Percentiles rank a stretch among this genome's conserved stretches.
These are phyloP conservation scores for Citrullus colocynthis DNA, from an alignment of 306 rosid species.

Conservation along the genomic window DNA sequence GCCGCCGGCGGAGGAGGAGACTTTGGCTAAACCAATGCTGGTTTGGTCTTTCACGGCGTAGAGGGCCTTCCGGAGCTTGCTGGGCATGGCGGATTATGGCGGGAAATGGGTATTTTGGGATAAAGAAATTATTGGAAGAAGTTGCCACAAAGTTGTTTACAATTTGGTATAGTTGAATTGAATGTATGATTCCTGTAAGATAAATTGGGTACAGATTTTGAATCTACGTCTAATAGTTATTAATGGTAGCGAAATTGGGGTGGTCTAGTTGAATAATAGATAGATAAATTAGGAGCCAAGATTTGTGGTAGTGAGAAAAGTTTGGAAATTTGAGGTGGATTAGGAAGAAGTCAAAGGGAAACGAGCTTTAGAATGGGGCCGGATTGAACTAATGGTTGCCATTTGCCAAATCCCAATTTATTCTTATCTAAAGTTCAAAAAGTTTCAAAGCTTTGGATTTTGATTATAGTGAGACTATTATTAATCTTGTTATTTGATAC, in stretches of 20 bases:
- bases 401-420: neutral
- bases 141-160: neutral
- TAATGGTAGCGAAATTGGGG: neutral
- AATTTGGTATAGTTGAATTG: neutral
- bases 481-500: too few relatives aligned
- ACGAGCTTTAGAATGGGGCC: too few relatives aligned
- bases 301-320: neutral
- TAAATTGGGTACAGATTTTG: too few relatives aligned
- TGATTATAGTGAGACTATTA: too few relatives aligned
- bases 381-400: neutral
- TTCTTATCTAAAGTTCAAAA: neutral
- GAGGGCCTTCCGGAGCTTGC: slow-evolving; percentile 72
- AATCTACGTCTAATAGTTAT: too few relatives aligned
- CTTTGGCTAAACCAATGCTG: slow-evolving; percentile 82
- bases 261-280: neutral
- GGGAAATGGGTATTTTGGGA: too few relatives aligned
- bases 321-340: neutral
- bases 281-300: too few relatives aligned
- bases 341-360: neutral
- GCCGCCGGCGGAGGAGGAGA: slow-evolving; percentile 16
- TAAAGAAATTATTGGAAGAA: too few relatives aligned
- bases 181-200: too few relatives aligned
- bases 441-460: too few relatives aligned
- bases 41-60: slow-evolving; percentile 95
- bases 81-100: slow-evolving; percentile 35